Conservation (phyloP, 768 basidiomycete species). For the Boletus insuetus region DNA sequence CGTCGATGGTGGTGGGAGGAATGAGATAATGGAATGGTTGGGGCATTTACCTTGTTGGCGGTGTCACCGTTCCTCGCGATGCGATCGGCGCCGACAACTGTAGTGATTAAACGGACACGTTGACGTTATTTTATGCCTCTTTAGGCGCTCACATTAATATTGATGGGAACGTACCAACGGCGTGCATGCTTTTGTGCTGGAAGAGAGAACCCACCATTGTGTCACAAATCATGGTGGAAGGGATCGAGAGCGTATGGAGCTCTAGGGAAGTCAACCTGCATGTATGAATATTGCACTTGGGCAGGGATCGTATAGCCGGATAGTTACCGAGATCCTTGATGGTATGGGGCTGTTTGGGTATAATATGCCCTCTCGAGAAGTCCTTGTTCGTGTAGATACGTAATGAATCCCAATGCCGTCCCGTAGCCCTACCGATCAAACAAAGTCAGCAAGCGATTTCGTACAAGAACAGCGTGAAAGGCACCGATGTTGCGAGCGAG, state of each 20-base stretch:
- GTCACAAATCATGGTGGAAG: slow-evolving; percentile 93
- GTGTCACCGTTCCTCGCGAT: slow-evolving; percentile 94
- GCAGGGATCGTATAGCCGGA: not conserved
- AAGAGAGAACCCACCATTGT: slow-evolving; percentile 97
- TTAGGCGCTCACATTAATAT: not conserved
- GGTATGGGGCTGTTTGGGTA: slow-evolving; percentile 93
- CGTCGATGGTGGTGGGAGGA: not conserved
- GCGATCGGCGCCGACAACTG: slow-evolving; percentile 85
- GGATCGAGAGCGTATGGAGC: slow-evolving; percentile 77
- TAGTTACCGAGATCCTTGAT: slow-evolving; percentile 79
- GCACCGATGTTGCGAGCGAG: slow-evolving; percentile 87
- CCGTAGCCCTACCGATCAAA: slow-evolving; percentile 78
- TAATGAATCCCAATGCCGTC: slow-evolving; percentile 92
- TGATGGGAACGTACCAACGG: slow-evolving; percentile 51
- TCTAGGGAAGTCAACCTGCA: slow-evolving; percentile 85
- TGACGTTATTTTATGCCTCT: not conserved
- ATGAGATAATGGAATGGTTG: not conserved
- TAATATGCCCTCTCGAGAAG: slow-evolving; percentile 83
- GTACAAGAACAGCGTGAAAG: not conserved
- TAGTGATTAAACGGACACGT: not conserved
- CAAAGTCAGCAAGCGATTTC: not conserved
- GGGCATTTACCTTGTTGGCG: slow-evolving; percentile 74
- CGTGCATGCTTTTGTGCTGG: slow-evolving; percentile 81
- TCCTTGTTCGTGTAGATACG: slow-evolving; percentile 75
- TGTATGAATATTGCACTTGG: not conserved